Evolutionary conservation across 345 rosid species (phyloP).

Genomic region (Triadica sebifera): DNA sequence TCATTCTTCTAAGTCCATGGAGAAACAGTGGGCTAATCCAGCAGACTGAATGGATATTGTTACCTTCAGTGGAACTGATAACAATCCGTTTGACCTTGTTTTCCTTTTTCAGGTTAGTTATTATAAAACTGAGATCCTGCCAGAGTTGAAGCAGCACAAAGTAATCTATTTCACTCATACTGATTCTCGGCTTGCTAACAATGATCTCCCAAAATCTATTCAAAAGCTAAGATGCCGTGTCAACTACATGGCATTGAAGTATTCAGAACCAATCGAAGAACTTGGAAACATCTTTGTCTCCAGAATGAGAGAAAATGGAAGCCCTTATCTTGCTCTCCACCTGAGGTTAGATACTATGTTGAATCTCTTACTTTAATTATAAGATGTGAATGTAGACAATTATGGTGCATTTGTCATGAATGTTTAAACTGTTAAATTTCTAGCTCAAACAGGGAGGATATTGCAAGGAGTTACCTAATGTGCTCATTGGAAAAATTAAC

Average conservation of each 20-base stretch:
- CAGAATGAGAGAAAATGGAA: conserved; percentile 69
- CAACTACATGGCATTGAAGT: conserved; percentile 77
- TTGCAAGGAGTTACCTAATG: background rate
- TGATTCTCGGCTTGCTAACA: conserved; percentile 94
- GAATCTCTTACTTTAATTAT: background rate
- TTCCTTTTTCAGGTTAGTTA: conserved; percentile 64
- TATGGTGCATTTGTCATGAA: background rate
- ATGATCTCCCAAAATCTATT: conserved; percentile 53
- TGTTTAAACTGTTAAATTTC: background rate
- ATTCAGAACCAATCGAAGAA: conserved; percentile 75
- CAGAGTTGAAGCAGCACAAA: conserved; percentile 74
- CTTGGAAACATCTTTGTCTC: conserved; percentile 71
- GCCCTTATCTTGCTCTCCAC: conserved; percentile 93
- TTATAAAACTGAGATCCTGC: conserved; percentile 74
- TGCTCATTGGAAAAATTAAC: background rate
- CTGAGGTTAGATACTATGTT: conserved; percentile 55
- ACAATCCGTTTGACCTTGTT: conserved; percentile 9
- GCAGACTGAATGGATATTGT: background rate
- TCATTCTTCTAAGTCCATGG: background rate
- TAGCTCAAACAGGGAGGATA: background rate
- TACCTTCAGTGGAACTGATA: conserved; percentile 4
- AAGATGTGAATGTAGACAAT: background rate
- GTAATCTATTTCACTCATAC: conserved; percentile 88
- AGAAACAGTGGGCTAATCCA: conserved; percentile 1
- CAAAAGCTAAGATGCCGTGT: conserved; percentile 92